Evolutionary conservation across 129 eudicot genomes (phyloP), one percentile per base, ranked within the genome.

Genomic region (Escallonia herrerae): DNA sequence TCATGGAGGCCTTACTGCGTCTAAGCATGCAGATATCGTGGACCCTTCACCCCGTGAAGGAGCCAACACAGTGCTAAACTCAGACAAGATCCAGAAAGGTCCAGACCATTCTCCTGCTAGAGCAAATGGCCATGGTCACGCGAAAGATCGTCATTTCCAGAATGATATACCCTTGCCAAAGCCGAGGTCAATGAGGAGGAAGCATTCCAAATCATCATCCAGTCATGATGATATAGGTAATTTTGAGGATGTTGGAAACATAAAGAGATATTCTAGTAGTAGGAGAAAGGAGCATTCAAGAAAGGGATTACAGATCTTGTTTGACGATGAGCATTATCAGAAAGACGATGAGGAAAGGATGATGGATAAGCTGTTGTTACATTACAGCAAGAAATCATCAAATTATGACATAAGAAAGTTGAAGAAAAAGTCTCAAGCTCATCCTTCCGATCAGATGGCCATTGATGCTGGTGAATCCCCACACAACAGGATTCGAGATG

Each of bases 361-460:
- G 76, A 89, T 93, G 66, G 99, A 93, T 72, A 86, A 93, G 54
- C 78, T 93, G 7, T 62, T 93, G 71, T 72, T 93, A 58, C 96
- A 93, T 69, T 93, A 93, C 76, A 81, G 95, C 79, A 86, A 82
- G 74, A 89, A 89, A 73, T 81, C 95, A 55, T 77, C 98, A 58
- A 71, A 58, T 40, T 82, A 61, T 70, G 99, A 88, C 40, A 60
- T 56, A 2, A 72, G 60, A 10, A 84, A 65, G 69, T 66, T 73
- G 63, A 81, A 78, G 64, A 77, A 53, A 70, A 80, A 82, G 42
- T 56, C 81, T 45, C 74, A 67, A 44, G 65, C 77, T 62, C 43
- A 58, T 45, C 45, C 72, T 56, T 40, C 70, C 12, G 6, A 56
- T 58, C 70, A 43, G 13, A 51, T 3, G 62, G 51, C 43, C 43